A percentile compares a stretch with the other conserved stretches of the same genome.
phyloP scores from a whole-genome alignment of 805 yeast genomes.

The Suhomyces prunicola region DNA sequence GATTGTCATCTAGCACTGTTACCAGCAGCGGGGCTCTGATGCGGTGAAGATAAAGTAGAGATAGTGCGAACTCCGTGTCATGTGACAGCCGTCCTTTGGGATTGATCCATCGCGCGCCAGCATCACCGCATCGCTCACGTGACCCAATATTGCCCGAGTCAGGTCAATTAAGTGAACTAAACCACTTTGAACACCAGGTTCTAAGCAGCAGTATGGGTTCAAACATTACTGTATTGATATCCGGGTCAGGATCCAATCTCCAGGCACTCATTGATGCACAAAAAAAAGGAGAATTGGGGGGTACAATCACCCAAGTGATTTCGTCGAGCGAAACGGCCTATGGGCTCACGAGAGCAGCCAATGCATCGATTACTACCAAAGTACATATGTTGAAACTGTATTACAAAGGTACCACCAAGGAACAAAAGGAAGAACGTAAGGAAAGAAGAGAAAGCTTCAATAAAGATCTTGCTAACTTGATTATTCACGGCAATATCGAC shows the following conservation, averaged over 20 bases:
- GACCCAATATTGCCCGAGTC: slow-evolving; percentile 10
- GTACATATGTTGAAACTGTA: slow-evolving; percentile 71
- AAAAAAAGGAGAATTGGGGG: slow-evolving; percentile 30
- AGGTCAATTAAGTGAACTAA: slow-evolving; percentile 3
- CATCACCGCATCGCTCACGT: background rate
- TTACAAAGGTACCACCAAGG: slow-evolving; percentile 72
- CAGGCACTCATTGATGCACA: slow-evolving; percentile 88
- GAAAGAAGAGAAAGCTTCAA: slow-evolving; percentile 71
- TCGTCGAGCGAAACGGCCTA: slow-evolving; percentile 86
- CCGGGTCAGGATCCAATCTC: slow-evolving; percentile 93
- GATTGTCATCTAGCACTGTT: background rate
- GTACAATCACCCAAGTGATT: slow-evolving; percentile 66
- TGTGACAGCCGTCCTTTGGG: background rate
- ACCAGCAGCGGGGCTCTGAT: background rate
- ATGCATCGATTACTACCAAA: slow-evolving; percentile 65
- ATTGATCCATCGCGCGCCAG: background rate
- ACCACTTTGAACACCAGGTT: background rate
- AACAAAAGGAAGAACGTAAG: slow-evolving; percentile 54
- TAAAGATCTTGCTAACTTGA: slow-evolving; percentile 66
- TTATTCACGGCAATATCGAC: slow-evolving; percentile 48
- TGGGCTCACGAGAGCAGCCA: slow-evolving; percentile 77
- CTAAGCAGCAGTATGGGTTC: slow-evolving; percentile 1
- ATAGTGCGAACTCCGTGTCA: background rate
- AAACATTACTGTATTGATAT: slow-evolving; percentile 71
- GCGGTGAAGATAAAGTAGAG: background rate